Percentiles rank a stretch among this genome's conserved stretches.
Conservation (phyloP, 202 grass and related monocot species). For the Zizania palustris region DNA sequence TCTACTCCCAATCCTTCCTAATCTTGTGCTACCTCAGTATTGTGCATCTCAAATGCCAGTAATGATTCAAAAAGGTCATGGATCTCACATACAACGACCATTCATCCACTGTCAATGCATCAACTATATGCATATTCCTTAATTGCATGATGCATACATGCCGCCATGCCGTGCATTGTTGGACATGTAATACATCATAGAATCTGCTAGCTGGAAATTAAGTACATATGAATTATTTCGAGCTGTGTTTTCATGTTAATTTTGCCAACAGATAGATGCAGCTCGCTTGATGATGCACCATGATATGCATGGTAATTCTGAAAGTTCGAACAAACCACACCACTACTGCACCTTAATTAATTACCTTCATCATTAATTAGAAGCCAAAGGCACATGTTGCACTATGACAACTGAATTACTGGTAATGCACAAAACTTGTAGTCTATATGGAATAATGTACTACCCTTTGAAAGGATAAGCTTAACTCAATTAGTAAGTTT, state of each 20-base stretch:
- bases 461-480: too few relatives aligned
- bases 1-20: too few relatives aligned
- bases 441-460: too few relatives aligned
- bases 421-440: too few relatives aligned
- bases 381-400: background rate
- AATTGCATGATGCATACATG: background rate
- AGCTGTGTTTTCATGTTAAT: background rate
- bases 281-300: background rate
- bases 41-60: too few relatives aligned
- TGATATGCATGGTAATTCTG: background rate
- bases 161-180: background rate
- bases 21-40: too few relatives aligned
- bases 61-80: too few relatives aligned
- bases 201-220: background rate
- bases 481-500: too few relatives aligned
- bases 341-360: too few relatives aligned
- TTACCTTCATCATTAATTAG: background rate
- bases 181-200: background rate
- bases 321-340: background rate
- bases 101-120: too few relatives aligned
- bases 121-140: background rate
- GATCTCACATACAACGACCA: too few relatives aligned
- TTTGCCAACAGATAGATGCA: background rate
- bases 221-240: background rate
- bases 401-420: too few relatives aligned